phyloP scores from a whole-genome alignment of 2,329 filamentous ascomycete species.

The Curvularia eragrostidis region DNA sequence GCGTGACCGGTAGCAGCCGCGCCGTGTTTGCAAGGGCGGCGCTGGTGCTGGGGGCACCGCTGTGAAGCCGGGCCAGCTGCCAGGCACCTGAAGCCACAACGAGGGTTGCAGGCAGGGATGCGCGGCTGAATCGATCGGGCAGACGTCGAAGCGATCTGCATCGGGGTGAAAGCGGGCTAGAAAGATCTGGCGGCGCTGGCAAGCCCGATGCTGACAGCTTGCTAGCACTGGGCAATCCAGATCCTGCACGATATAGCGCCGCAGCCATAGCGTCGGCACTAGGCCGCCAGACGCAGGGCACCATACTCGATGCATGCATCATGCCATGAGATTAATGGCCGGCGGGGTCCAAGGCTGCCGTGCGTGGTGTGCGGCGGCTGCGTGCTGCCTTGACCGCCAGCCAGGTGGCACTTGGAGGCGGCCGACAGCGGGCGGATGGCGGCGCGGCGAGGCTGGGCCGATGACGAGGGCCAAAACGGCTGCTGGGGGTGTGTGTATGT shows the following conservation, averaged over 20 bases:
- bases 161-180: slow-evolving; percentile 27
- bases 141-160: slow-evolving; percentile 39
- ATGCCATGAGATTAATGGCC: slow-evolving; percentile 17
- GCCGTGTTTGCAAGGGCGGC: slow-evolving; percentile 28
- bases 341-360: slow-evolving; percentile 17
- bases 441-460: slow-evolving; percentile 18
- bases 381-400: slow-evolving; percentile 21
- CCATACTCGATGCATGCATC: slow-evolving; percentile 17
- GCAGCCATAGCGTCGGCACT: slow-evolving; percentile 38
- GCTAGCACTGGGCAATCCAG: slow-evolving; percentile 32
- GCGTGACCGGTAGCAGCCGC: slow-evolving; percentile 32
- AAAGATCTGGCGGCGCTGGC: slow-evolving; percentile 40
- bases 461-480: not conserved
- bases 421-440: slow-evolving; percentile 23
- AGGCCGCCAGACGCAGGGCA: slow-evolving; percentile 36
- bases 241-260: slow-evolving; percentile 41
- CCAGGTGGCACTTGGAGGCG: slow-evolving; percentile 22
- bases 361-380: slow-evolving; percentile 2
- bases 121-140: slow-evolving; percentile 33
- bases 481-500: not conserved
- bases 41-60: slow-evolving; percentile 33
- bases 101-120: slow-evolving; percentile 29
- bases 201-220: slow-evolving; percentile 38
- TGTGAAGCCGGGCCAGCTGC: slow-evolving; percentile 24
- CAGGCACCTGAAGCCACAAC: slow-evolving; percentile 33